These are phyloP conservation scores for Wickerhamomyces subpelliculosus DNA, from an alignment of 805 yeast genomes.

Conservation along the genomic window DNA sequence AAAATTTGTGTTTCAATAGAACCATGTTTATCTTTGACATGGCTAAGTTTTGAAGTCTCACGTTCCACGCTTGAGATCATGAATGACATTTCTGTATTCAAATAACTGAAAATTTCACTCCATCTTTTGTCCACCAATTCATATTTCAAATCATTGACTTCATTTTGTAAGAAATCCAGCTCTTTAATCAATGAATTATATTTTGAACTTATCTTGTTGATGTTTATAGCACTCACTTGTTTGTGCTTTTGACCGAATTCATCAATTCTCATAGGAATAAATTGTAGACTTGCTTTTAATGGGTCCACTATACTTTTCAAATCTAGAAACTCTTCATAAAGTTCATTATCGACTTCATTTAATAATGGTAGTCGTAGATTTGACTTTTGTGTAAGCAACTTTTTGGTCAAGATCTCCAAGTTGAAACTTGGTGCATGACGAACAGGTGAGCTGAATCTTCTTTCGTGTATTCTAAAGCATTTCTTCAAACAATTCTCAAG, in stretches of 20 bases:
- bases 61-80: slow-evolving; percentile 22
- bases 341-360: slow-evolving; percentile 28
- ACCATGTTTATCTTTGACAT: slow-evolving; percentile 14
- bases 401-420: slow-evolving; percentile 25
- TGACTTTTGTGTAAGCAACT: slow-evolving; percentile 23
- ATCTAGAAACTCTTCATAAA: slow-evolving; percentile 35
- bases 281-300: slow-evolving; percentile 41
- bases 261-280: slow-evolving; percentile 44
- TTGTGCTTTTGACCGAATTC: slow-evolving; percentile 28
- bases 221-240: slow-evolving; percentile 12
- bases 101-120: slow-evolving; percentile 43
- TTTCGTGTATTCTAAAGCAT: slow-evolving; percentile 31
- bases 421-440: slow-evolving; percentile 32
- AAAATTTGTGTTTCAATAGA: slow-evolving; percentile 20
- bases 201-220: slow-evolving; percentile 27
- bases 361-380: slow-evolving; percentile 33
- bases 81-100: slow-evolving; percentile 35
- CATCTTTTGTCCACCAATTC: slow-evolving; percentile 49
- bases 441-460: slow-evolving; percentile 32
- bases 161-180: slow-evolving; percentile 34
- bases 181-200: slow-evolving; percentile 34
- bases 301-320: slow-evolving; percentile 41
- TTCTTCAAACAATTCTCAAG: slow-evolving; percentile 29
- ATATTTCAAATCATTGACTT: slow-evolving; percentile 33
- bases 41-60: slow-evolving; percentile 18